A percentile compares a stretch with the other conserved stretches of the same genome.
phyloP scores from a whole-genome alignment of 2,329 filamentous ascomycete genomes.

The Phyllosticta citriasiana region DNA sequence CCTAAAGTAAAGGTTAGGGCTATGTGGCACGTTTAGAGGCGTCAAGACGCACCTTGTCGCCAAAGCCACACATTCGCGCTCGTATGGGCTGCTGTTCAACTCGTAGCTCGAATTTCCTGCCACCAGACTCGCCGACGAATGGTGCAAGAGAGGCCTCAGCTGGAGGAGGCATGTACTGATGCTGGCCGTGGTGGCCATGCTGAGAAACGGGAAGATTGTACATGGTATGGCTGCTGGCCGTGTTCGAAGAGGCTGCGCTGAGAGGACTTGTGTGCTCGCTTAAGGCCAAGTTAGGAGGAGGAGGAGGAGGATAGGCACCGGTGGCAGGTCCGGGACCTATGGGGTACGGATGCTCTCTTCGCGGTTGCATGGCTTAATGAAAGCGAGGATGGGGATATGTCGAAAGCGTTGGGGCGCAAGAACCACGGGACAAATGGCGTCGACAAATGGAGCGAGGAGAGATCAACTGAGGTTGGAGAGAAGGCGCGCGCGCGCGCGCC shows the following conservation, averaged over 20 bases:
- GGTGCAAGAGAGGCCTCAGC: background rate
- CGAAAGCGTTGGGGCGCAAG: background rate
- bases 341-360: conserved; percentile 6
- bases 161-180: background rate
- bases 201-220: conserved; percentile 1
- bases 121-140: background rate
- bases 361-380: conserved; percentile 2
- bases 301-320: conserved; percentile 1
- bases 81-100: conserved; percentile 87
- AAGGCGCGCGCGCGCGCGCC: no score
- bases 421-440: background rate
- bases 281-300: background rate
- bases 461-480: background rate
- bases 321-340: conserved; percentile 5
- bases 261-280: conserved; percentile 4
- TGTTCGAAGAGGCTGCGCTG: conserved; percentile 1
- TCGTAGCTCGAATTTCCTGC: conserved; percentile 45
- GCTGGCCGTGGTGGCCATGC: background rate
- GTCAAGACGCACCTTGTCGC: conserved; percentile 65
- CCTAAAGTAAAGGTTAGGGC: conserved; percentile 40
- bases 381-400: background rate
- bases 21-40: background rate
- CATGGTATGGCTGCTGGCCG: conserved; percentile 6
- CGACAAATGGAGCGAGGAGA: background rate
- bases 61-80: conserved; percentile 97